Base-by-base conservation (phyloP, 805 yeast genomes). In the Saturnispora galanensis region DNA sequence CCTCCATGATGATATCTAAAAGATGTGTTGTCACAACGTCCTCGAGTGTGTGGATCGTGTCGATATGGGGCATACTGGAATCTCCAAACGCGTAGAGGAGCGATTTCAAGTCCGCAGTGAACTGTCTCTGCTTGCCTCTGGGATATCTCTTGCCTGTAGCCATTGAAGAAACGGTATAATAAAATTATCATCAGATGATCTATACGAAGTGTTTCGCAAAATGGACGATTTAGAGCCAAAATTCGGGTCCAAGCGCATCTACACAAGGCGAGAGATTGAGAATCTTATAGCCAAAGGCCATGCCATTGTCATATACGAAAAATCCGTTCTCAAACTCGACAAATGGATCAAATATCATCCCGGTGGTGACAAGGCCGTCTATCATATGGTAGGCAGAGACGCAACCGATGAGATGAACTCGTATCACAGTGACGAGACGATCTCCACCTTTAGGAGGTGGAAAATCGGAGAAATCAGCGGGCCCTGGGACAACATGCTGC, bases 321-420 rank as follows among this genome's bases (percentile, higher is more conserved):
- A 71, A 38, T 48, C 63, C 16, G 94, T 83, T 5, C 66, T 87
- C 35, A 74, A 77, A 51, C 66, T 88, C 47, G 79, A 86, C 44
- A 50, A 63, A 8, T 87, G 95, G 96, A 60, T 87, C 31, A 68
- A 67, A 21, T 68, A 54, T 41, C 96, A 87, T 60, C 96, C 96
- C 0, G 96, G 96, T 12, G 96, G 96, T 5, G 89, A 81, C 47
- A 83, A 77, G 56, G 89, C 94, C 2, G 79, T 88, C 6, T 69
- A 68, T 53, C 96, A 88, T 62, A 71, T 87, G 81, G 75, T 87
- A 3, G 96, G 96, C 2, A 66, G 90, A 46, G 95, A 87, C 62
- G 95, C 95, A 16, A 81, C 93, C 0, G 95, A 86, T 58, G 96
- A 88, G 59, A 86, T 87, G 84, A 74, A 79, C 43, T 88, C 89